Evolutionary conservation across 2,329 filamentous ascomycete genomes (phyloP), one percentile per base, ranked within the genome.

Genomic region (Ambrosiella cleistominuta): DNA sequence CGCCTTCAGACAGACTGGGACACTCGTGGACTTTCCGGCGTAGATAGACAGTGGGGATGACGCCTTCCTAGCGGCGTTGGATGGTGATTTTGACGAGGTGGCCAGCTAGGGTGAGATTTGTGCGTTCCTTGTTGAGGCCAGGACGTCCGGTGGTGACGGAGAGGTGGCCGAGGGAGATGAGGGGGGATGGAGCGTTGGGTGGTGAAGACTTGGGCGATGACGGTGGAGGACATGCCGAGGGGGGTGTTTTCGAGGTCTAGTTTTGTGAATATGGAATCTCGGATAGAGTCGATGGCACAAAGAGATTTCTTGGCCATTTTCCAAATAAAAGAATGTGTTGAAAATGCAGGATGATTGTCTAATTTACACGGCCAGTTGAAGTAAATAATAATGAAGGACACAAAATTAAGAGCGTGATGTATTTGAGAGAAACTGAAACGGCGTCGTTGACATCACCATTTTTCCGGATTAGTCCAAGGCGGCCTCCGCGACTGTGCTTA

Each of bases 161-260:
- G 44, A 47, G 44, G 44, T 89, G 85, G 1, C 81, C 77, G 17
- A 81, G 68, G 0, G 81, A 83, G 4, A 85, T 79, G 19, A 88
- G 71, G 0, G 80, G 86, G 82, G 44, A 86, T 67, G 12, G 69
- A 69, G 38, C 68, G 69, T 15, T 83, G 74, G 65, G 78, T 82
- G 61, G 81, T 79, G 56, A 88, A 72, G 13, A 85, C 70, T 64
- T 84, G 78, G 1, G 82, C 73, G 12, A 81, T 80, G 9, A 81
- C 74, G 17, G 76, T 77, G 4, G 80, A 82, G 63, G 74, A 78
- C 75, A 88, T 80, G 19, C 83, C 83, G 0, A 75, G 71, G 7
- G 70, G 71, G 50, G 70, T 70, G 17, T 75, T 72, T 2, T 84
- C 84, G 17, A 58, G 38, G 37, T 54, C 51, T 13, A 58, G 71